Evolutionary conservation across 2,329 filamentous ascomycete genomes (phyloP), one percentile per base, ranked within the genome.

Genomic region (Ambrosiella xylebori): DNA sequence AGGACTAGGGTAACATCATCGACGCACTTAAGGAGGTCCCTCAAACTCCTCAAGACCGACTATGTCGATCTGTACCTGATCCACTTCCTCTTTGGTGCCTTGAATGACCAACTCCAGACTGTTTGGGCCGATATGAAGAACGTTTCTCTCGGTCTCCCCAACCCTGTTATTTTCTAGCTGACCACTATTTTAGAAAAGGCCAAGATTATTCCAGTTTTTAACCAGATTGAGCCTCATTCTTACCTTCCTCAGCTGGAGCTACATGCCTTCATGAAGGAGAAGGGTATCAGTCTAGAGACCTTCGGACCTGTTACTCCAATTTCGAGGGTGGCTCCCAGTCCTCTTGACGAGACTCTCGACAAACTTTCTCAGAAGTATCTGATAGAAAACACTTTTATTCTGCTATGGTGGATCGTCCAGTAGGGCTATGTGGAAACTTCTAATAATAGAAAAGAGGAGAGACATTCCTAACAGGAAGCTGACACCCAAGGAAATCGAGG

Each of bases 171-270:
- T 52, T 79, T 85, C 71, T 75, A 88, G 63, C 71, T 94, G 66
- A 84, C 90, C 70, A 87, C 93, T 71, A 74, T 90, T 64, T 77
- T 91, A 67, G 81, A 85, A 65, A 88, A 89, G 71, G 86, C 85
- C 62, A 80, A 78, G 65, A 79, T 88, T 70, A 76, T 76, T 50
- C 86, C 86, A 7, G 84, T 86, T 41, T 83, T 84, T 45, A 82
- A 93, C 61, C 88, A 94, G 76, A 84, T 94, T 70, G 88, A 94
- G 76, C 86, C 91, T 74, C 88, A 94, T 77, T 88, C 88, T 35
- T 93, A 90, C 77, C 80, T 91, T 60, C 84, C 86, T 61, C 88
- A 94, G 76, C 71, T 75, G 60, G 77, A 81, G 57, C 79, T 94
- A 56, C 69, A 93, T 65, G 73, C 79, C 65, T 80, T 88, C 56